Evolutionary conservation across 2,329 filamentous ascomycete genomes (phyloP).

Genomic region (Colletotrichum tamarilloi): DNA sequence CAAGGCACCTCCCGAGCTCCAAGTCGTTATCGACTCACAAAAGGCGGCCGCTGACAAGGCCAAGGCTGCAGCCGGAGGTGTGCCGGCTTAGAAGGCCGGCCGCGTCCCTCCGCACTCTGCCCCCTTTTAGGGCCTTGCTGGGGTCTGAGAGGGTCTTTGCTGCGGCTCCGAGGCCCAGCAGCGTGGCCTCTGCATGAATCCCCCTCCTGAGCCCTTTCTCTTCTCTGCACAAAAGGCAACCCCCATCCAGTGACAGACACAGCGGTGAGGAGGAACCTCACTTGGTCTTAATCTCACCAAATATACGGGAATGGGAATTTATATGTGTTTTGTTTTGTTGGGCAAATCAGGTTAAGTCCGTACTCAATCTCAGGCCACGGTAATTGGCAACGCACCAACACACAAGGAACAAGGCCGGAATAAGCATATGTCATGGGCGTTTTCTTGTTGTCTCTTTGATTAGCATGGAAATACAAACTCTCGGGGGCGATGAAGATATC

Average conservation of each 20-base stretch:
- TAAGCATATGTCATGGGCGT: constrained; percentile 33
- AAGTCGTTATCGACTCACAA: constrained; percentile 68
- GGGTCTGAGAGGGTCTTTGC: not conserved
- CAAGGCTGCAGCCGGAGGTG: constrained; percentile 37
- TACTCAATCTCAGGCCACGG: not conserved
- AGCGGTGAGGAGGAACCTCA: not conserved
- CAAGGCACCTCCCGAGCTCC: constrained; percentile 70
- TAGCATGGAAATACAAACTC: constrained; percentile 15
- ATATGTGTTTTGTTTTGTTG: constrained; percentile 4
- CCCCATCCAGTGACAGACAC: not conserved
- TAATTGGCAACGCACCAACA: constrained; percentile 1
- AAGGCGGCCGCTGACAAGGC: constrained; percentile 56
- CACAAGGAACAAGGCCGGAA: constrained; percentile 24
- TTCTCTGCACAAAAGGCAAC: constrained; percentile 24
- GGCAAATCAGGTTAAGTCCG: not conserved
- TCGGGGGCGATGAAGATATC: constrained; percentile 4
- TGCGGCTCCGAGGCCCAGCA: not conserved
- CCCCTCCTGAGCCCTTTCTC: not conserved
- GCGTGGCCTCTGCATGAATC: not conserved
- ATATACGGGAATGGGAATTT: constrained; percentile 9
- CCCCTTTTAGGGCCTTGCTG: constrained; percentile 6
- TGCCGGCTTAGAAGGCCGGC: constrained; percentile 17
- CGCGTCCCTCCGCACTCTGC: constrained; percentile 13
- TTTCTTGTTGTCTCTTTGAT: constrained; percentile 2
- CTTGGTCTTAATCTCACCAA: not conserved